Conservation (phyloP, 148 eudicot genomes). For the Rhododendron molle region DNA sequence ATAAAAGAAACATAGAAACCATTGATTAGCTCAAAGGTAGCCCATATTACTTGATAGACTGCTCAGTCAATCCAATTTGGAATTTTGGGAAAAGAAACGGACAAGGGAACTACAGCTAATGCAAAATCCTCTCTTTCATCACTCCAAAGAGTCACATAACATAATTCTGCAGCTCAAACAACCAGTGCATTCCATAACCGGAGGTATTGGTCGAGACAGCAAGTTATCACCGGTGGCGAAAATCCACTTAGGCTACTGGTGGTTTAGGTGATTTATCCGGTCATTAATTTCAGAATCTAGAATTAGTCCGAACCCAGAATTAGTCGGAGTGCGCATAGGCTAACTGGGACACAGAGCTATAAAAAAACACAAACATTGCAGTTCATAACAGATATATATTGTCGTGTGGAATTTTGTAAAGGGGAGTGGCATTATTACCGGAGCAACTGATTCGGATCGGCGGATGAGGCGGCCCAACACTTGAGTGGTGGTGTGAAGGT, state of each 20-base stretch:
- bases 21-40: neutral
- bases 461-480: constrained; percentile 20
- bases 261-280: too few relatives aligned
- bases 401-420: neutral
- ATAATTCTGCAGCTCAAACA: neutral
- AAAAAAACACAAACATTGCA: neutral
- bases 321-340: neutral
- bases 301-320: neutral
- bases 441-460: constrained; percentile 40
- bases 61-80: neutral
- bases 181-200: neutral
- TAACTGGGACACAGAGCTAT: neutral
- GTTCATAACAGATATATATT: neutral
- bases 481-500: constrained; percentile 14
- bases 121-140: neutral
- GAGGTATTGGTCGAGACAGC: too few relatives aligned
- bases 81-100: neutral
- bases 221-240: too few relatives aligned
- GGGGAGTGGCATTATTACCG: constrained; percentile 27
- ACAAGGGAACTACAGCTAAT: neutral
- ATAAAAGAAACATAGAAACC: constrained; percentile 8
- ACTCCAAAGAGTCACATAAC: neutral
- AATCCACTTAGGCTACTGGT: too few relatives aligned
- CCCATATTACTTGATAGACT: neutral
- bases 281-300: neutral